Base-by-base conservation (phyloP, 2,329 filamentous ascomycete species). In the Fusarium zealandicum region DNA sequence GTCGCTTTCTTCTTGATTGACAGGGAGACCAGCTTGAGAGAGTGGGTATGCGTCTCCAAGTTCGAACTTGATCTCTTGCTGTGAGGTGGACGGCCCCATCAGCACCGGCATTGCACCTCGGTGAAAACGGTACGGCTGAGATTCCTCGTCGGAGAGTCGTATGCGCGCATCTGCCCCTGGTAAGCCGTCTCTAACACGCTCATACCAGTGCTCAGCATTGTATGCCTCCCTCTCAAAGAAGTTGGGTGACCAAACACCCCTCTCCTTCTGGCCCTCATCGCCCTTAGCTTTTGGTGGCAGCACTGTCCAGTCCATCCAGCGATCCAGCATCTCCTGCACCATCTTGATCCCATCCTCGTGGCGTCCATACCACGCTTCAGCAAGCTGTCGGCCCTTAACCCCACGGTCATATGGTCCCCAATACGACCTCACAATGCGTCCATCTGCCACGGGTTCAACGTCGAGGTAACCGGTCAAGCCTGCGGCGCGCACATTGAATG, bases 311-410 rank as follows among this genome's bases (percentile, higher is more conserved):
- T 69, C 61, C 20, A 69, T 66, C 76, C 77, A 80, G n/a, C 73
- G 75, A 39, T 73, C 71, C 25, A 78, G 64, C 63, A 79, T 66
- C 22, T 67, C 69, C 64, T 74, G 71, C 20, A 72, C 69, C 38
- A 72, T 68, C 31, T 64, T 69, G 50, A 79, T 65, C 7, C 70
- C 65, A 7, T 70, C 63, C 22, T 67, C 65, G 18, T 73, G 71
- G 0, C 77, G 73, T 1, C 78, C 78, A 58, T 78, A 81, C 72
- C 78, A 75, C 27, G 73, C 67, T 20, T 73, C 70, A 9, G 78
- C 56, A 6, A 75, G 68, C 2, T 69, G 61, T 6, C 70, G 67
- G 14, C 71, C 70, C 31, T 73, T 71, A 12, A 72, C 63, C 2
- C 66, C 59, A 6, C 72, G 64, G 27, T 74, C 70, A 44, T 74